Base-by-base conservation (phyloP, 2,329 filamentous ascomycete species). In the Juglanconis juglandina region DNA sequence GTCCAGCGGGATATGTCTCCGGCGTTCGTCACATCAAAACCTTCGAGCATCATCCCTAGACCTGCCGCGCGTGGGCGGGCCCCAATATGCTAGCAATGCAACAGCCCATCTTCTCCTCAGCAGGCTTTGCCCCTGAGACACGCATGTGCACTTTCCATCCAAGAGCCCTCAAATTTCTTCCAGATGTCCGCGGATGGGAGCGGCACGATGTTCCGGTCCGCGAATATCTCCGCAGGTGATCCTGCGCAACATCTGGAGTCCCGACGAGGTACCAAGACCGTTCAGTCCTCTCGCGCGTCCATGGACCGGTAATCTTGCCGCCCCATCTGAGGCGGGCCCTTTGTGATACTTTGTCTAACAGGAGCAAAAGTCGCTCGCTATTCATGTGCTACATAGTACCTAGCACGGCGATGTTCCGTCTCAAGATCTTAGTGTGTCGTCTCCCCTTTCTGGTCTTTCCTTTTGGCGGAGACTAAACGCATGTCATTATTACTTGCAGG, bases 401-500 rank as follows among this genome's bases (percentile, higher is more conserved):
- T 24, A 24, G 24, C 34, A 49, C 34, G 56, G 50, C 47, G 44
- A 17, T 30, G 44, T 24, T 46, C 47, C 52, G 55, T 48, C 47
- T 41, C 53, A 51, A 34, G 11, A n/a, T n/a, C 34, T 32, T 39
- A 30, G 47, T 14, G 56, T 54, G 39, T 41, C 51, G 51, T 50
- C 35, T 24, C 39, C 56, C 60, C 59, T 50, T 59, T 59, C 54
- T 35, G n/a, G 42, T 35, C 30, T 34, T 56, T 51, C 52, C 46
- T 34, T 34, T 32, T 48, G 46, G 52, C 50, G 60, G 49, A 42
- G 44, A 52, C 33, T 37, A 46, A 56, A 61, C 47, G 55, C 55
- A 54, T 50, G 51, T 54, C 55, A 58, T 47, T 13, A 53, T 51
- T 55, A 51, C 53, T 39, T 60, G 51, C 60, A 41, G 57, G 50